Evolutionary conservation across 1,284 basidiomycete species (phyloP), one percentile per base, ranked within the genome.

Genomic region (Xanthoconium separans): DNA sequence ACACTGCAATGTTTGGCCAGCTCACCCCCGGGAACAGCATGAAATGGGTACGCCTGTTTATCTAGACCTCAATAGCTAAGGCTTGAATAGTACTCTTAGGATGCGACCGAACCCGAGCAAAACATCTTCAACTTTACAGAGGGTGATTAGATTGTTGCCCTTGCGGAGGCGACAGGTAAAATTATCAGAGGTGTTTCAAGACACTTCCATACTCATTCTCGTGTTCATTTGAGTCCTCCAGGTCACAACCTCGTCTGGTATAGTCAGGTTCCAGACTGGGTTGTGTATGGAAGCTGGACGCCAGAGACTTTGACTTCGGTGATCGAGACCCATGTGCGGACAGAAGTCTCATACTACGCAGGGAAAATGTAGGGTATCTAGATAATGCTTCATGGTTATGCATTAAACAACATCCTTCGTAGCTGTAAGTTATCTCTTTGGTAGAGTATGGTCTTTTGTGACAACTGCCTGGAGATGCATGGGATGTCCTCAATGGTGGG

Each of bases 71-170:
- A 22, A 20, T 12, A 20, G 9, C 6, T 20, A 10, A n/a, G 30
- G 49, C 5, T 9, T n/a, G 20, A 37, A 22, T 16, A n/a, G 7
- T 30, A 6, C 44, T 13, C 8, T 40, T 24, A 65, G 64, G 56
- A 60, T 43, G 54, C 62, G 27, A 50, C 44, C n/a, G 61, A 71
- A 44, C 61, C 64, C 15, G 37, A 58, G 24, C 62, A 55, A 30
- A 61, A 60, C 16, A 50, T 54, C 37, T 71, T 73, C 56, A 59
- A 58, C 44, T 73, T 66, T 36, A 55, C 61, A 30, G 52, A 51
- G 2, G 61, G 61, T 30, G 66, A 72, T 51, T 54, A 59, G 31
- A 52, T 70, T 24, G 59, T 69, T 47, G 52, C 62, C 15, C 54
- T 65, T 15, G 71, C 67, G 10, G 56, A 65, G 42, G 52, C 20